Evolutionary conservation across 345 rosid species (phyloP).

Genomic region (Trapa bicornis): DNA sequence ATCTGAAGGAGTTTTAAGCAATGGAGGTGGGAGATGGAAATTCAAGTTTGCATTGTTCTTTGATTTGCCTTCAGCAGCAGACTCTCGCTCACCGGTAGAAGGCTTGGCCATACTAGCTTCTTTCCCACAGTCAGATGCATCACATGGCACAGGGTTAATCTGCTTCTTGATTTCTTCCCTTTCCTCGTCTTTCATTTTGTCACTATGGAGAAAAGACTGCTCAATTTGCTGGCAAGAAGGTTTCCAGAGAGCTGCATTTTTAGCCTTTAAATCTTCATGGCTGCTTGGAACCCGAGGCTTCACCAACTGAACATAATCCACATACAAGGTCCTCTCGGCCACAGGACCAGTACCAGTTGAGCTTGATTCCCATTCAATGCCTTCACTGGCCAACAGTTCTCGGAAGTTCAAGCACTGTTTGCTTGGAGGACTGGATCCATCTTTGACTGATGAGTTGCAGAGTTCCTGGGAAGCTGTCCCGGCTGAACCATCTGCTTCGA

Average conservation of each 20-base stretch:
- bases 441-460: slow-evolving; percentile 11
- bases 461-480: slow-evolving; percentile 13
- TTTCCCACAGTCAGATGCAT: too few relatives aligned
- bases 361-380: slow-evolving; percentile 28
- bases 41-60: slow-evolving; percentile 8
- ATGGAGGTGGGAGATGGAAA: slow-evolving; percentile 48
- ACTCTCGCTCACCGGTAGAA: background rate
- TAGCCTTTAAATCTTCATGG: slow-evolving; percentile 14
- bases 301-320: slow-evolving; percentile 43
- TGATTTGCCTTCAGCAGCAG: background rate
- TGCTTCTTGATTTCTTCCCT: background rate
- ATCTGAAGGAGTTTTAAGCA: slow-evolving; percentile 81
- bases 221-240: slow-evolving; percentile 21
- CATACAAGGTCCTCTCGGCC: slow-evolving; percentile 66
- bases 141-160: too few relatives aligned
- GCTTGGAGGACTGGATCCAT: slow-evolving; percentile 3
- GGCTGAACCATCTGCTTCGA: slow-evolving; percentile 11
- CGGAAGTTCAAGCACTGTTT: slow-evolving; percentile 23
- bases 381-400: slow-evolving; percentile 45
- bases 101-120: too few relatives aligned
- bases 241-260: slow-evolving; percentile 15
- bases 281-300: slow-evolving; percentile 13
- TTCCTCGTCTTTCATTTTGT: slow-evolving; percentile 6
- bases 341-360: slow-evolving; percentile 18
- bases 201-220: slow-evolving; percentile 7